phyloP scores from a whole-genome alignment of 192 early-diverging fungal species.

The Rhizophlyctis rosea region DNA sequence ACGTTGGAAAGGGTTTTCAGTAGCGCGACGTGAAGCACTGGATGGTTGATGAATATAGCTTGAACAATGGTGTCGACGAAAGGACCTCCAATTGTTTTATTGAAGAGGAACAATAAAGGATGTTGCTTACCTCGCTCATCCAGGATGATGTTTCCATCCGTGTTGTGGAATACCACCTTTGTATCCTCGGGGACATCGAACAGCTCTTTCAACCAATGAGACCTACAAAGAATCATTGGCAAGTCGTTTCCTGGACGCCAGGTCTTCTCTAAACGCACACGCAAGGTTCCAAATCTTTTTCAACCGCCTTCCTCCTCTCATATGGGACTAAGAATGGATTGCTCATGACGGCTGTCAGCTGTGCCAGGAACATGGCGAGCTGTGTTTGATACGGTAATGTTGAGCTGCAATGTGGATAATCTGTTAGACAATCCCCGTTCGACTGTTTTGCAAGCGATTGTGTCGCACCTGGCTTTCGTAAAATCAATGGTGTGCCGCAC shows the following conservation, averaged over 20 bases:
- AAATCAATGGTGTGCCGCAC: too few species aligned
- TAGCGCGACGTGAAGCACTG: too few species aligned
- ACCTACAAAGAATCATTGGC: neutral
- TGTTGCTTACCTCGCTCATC: neutral
- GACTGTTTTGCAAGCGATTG: too few species aligned
- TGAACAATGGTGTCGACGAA: neutral
- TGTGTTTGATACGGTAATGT: too few species aligned
- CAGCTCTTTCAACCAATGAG: neutral
- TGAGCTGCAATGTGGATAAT: too few species aligned
- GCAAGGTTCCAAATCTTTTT: neutral
- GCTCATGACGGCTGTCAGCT: neutral
- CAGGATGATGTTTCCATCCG: neutral
- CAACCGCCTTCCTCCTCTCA: neutral
- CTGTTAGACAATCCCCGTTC: too few species aligned
- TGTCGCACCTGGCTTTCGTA: too few species aligned
- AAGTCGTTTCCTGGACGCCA: neutral
- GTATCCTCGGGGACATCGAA: neutral
- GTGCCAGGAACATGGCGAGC: neutral
- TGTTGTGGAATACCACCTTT: neutral
- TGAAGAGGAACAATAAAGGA: neutral
- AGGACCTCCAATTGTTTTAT: neutral
- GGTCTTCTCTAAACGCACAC: neutral
- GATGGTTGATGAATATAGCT: neutral
- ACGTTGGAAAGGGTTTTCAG: neutral
- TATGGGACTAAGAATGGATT: neutral